Conservation (phyloP, 805 yeast genomes). For the Wickerhamiella australiensis region DNA sequence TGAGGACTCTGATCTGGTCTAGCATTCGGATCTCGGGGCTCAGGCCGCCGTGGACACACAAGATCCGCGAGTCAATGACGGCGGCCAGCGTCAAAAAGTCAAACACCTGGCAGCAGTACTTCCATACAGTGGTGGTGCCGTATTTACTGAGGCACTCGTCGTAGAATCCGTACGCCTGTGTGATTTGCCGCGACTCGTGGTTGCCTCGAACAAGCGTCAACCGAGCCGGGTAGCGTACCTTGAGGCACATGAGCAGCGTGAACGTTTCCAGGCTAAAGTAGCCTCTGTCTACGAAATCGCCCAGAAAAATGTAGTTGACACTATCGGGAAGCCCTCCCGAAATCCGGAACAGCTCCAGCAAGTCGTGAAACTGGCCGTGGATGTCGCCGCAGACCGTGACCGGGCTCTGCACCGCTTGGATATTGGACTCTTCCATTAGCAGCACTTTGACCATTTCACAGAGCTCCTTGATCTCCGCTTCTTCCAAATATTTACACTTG, state of each 20-base stretch:
- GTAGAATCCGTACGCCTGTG: slow-evolving; percentile 97
- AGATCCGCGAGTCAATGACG: slow-evolving; percentile 82
- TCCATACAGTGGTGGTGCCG: slow-evolving; percentile 93
- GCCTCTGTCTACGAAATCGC: slow-evolving; percentile 98
- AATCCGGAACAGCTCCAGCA: slow-evolving; percentile 76
- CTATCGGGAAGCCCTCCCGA: slow-evolving; percentile 82
- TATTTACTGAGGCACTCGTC: slow-evolving; percentile 90
- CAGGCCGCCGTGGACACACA: slow-evolving; percentile 95
- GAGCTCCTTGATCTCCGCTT: slow-evolving; percentile 87
- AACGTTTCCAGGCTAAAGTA: slow-evolving; percentile 89
- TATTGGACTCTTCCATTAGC: slow-evolving; percentile 92
- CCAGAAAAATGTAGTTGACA: slow-evolving; percentile 73
- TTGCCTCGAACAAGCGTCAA: slow-evolving; percentile 93
- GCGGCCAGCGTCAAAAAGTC: slow-evolving; percentile 92
- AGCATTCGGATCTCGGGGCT: slow-evolving; percentile 96
- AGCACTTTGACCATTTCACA: slow-evolving; percentile 93
- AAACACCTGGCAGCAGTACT: slow-evolving; percentile 90
- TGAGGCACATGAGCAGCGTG: slow-evolving; percentile 83
- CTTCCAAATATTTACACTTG: slow-evolving; percentile 78
- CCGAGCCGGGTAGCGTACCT: slow-evolving; percentile 73
- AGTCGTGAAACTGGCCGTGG: slow-evolving; percentile 95
- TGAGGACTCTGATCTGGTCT: slow-evolving; percentile 87
- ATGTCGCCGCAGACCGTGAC: slow-evolving; percentile 87
- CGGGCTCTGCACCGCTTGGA: slow-evolving; percentile 89
- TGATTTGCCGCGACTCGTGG: slow-evolving; percentile 92